Base-by-base conservation (phyloP, 257 asterid species). In the Fraxinus pennsylvanica region DNA sequence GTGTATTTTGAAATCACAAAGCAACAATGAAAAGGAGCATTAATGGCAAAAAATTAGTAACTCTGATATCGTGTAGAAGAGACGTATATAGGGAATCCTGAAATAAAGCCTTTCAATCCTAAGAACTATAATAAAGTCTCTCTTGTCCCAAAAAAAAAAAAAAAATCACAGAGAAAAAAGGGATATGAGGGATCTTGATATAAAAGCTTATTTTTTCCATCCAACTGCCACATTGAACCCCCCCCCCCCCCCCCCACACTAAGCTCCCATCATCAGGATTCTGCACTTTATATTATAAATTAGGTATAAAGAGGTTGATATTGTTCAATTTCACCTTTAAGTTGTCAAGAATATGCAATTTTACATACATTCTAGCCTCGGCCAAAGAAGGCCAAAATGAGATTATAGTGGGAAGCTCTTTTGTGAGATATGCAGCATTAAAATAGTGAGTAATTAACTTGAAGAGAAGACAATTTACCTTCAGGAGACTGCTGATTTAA, bases 401-500 rank as follows among this genome's bases (percentile, higher is more conserved):
- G 8, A 71, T 65, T 71, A 68, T 54, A 83, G 71, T 27, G 45
- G 33, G 57, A 22, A 78, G 30, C 71, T 78, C 79, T 27, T 21
- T 78, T 71, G 50, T 50, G 1, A 71, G 77, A 77, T 74, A 65
- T 54, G 74, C 77, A 75, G 72, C 75, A 73, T 61, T 70, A 25
- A 36, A 61, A 72, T 10, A 10, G 13, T 9, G 8, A 21, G 47
- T 25, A 61, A 17, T 25, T 43, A 38, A 73, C 19, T 68, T 27
- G 54, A 76, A 57, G 74, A 78, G 38, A 71, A 77, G 74, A 72
- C 33, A 50, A 17, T 75, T 74, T 80, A 90, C 96, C 96, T 88
- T 90, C 90, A 79, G 92, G 89, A 80, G 92, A 86, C 74, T 88
- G 92, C 73, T 85, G 92, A 73, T 83, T 84, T 29, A 81, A 82